Conservation (phyloP, 139 green algal genomes). For the Haematococcus lacustris region DNA sequence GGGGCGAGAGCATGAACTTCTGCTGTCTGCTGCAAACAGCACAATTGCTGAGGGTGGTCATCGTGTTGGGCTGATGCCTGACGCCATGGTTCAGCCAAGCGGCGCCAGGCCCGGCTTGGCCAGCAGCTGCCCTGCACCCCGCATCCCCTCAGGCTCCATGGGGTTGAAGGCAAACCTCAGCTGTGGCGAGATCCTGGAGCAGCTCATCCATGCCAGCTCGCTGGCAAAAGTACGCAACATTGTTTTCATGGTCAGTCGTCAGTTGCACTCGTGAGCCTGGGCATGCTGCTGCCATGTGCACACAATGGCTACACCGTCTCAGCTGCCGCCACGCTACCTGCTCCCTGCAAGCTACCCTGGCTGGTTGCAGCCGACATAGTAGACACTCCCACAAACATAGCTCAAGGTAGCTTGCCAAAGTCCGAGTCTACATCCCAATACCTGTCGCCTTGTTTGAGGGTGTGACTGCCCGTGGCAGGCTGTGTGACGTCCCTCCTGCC, state of each 20-base stretch:
- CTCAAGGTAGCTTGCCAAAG: too few relatives aligned
- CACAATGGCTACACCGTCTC: too few relatives aligned
- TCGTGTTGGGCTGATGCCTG: background rate
- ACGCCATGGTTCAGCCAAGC: background rate
- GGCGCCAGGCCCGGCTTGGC: background rate
- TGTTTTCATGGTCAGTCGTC: conserved; percentile 90
- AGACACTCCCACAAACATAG: too few relatives aligned
- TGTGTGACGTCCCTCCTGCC: too few relatives aligned
- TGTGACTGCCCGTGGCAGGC: too few relatives aligned
- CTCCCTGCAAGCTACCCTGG: too few relatives aligned
- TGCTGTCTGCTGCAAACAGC: background rate
- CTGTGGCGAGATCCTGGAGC: conserved; percentile 90
- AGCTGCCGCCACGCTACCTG: too few relatives aligned
- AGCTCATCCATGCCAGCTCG: conserved; percentile 74
- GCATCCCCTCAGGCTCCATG: conserved; percentile 69
- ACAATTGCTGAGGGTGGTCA: background rate
- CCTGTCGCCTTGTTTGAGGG: too few relatives aligned
- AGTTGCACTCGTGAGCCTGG: too few relatives aligned
- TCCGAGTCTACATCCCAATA: too few relatives aligned
- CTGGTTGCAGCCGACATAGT: too few relatives aligned
- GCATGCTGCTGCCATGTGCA: too few relatives aligned
- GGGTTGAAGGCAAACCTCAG: conserved; percentile 83
- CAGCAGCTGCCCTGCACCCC: background rate
- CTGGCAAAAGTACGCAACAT: conserved; percentile 77
- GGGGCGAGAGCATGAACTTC: background rate